These are phyloP conservation scores for Glaciozyma martinii DNA, from an alignment of 768 basidiomycete species.

Conservation along the genomic window DNA sequence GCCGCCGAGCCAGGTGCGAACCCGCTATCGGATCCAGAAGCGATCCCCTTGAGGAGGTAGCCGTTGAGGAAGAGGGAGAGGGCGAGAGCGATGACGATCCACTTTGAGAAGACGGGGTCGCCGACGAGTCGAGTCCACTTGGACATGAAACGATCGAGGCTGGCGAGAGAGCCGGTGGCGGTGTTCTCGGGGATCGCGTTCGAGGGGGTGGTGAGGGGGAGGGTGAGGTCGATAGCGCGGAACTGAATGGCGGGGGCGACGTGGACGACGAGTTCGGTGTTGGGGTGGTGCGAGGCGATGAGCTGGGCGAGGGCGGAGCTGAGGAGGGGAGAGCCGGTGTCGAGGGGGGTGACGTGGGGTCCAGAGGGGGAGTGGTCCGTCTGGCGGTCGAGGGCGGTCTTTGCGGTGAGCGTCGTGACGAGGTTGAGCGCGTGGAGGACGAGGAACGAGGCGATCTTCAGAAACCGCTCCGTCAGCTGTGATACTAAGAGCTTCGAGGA, in stretches of 20 bases:
- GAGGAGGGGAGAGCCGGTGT: conserved; percentile 58
- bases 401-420: conserved; percentile 73
- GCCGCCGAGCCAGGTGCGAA: conserved; percentile 43
- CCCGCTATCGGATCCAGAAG: conserved; percentile 39
- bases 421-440: conserved; percentile 86
- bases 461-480: conserved; percentile 29
- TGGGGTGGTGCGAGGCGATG: conserved; percentile 41
- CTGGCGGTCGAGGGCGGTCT: conserved; percentile 49
- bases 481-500: conserved; percentile 39
- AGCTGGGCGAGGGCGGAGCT: conserved; percentile 53
- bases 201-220: neutral
- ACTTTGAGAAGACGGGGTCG: conserved; percentile 87
- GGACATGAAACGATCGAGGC: conserved; percentile 74
- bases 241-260: conserved; percentile 56
- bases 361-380: conserved; percentile 38
- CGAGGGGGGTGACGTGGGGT: conserved; percentile 49
- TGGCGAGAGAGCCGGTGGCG: conserved; percentile 28
- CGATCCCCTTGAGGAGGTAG: conserved; percentile 67
- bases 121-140: conserved; percentile 85
- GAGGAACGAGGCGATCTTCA: conserved; percentile 70
- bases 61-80: conserved; percentile 85
- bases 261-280: conserved; percentile 47
- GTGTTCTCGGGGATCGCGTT: conserved; percentile 36
- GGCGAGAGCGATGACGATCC: conserved; percentile 80
- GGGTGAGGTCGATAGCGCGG: conserved; percentile 43